phyloP scores from a whole-genome alignment of 306 rosid species.

The Rosa multiflora region DNA sequence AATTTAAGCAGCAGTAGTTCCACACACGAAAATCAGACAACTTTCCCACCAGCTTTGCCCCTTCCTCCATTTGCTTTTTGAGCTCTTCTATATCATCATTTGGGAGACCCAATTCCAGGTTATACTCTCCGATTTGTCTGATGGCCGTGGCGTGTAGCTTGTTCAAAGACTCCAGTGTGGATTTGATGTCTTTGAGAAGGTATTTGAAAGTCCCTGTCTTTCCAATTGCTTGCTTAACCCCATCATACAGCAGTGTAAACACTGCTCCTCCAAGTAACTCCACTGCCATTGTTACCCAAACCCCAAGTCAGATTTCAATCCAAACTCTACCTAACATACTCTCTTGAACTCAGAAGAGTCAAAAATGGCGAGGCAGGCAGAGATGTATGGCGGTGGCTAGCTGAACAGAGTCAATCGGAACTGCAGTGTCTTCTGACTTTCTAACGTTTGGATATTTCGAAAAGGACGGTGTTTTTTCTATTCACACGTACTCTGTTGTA shows the following conservation, averaged over 20 bases:
- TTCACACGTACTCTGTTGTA: too few relatives aligned
- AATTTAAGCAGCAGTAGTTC: too few relatives aligned
- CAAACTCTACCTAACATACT: too few relatives aligned
- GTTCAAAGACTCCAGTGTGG: not conserved
- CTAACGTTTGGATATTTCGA: too few relatives aligned
- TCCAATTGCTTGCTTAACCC: not conserved
- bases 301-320: not conserved
- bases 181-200: not conserved
- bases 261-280: not conserved
- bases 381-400: too few relatives aligned
- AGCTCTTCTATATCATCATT: not conserved
- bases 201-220: not conserved
- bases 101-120: not conserved
- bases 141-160: not conserved
- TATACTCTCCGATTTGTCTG: not conserved
- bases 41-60: not conserved
- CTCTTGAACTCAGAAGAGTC: too few relatives aligned
- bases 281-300: not conserved
- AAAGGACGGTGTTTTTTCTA: too few relatives aligned
- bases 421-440: too few relatives aligned
- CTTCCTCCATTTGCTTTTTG: too few relatives aligned
- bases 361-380: too few relatives aligned
- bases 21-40: too few relatives aligned
- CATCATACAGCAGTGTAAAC: not conserved
- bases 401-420: too few relatives aligned